phyloP scores from a whole-genome alignment of 306 rosid species.

The Vigna unguiculata region DNA sequence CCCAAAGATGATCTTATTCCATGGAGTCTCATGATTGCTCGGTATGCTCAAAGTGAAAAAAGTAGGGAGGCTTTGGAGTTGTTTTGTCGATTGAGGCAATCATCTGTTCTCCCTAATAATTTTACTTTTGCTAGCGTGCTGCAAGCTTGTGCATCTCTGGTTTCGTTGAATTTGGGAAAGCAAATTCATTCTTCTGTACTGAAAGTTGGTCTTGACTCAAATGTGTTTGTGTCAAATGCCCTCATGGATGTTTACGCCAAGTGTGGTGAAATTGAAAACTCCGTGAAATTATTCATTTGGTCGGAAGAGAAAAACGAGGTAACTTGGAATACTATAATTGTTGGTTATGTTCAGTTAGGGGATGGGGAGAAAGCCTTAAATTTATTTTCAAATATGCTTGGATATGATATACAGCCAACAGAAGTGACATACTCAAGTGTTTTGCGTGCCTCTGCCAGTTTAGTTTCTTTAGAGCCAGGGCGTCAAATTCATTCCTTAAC shows the following conservation, averaged over 20 bases:
- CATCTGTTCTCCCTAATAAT: conserved; percentile 43
- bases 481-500: conserved; percentile 46
- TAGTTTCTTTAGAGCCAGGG: conserved; percentile 45
- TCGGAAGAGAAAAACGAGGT: conserved; percentile 40
- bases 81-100: conserved; percentile 37
- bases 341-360: conserved; percentile 51
- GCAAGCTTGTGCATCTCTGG: conserved; percentile 48
- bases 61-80: conserved; percentile 45
- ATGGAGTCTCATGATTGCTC: conserved; percentile 49
- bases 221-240: conserved; percentile 52
- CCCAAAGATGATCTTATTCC: conserved; percentile 46
- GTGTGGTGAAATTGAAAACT: conserved; percentile 47
- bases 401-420: conserved; percentile 38
- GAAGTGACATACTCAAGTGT: conserved; percentile 52
- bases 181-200: conserved; percentile 44
- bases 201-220: conserved; percentile 46
- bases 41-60: conserved; percentile 47
- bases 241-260: conserved; percentile 54
- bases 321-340: conserved; percentile 49
- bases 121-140: conserved; percentile 48
- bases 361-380: conserved; percentile 47
- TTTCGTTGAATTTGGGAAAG: conserved; percentile 33
- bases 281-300: conserved; percentile 33
- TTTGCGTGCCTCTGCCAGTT: conserved; percentile 47
- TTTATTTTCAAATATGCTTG: conserved; percentile 45